Evolutionary conservation across 106 monocot genomes (phyloP).

Genomic region (Apostasia shenzhenica): DNA sequence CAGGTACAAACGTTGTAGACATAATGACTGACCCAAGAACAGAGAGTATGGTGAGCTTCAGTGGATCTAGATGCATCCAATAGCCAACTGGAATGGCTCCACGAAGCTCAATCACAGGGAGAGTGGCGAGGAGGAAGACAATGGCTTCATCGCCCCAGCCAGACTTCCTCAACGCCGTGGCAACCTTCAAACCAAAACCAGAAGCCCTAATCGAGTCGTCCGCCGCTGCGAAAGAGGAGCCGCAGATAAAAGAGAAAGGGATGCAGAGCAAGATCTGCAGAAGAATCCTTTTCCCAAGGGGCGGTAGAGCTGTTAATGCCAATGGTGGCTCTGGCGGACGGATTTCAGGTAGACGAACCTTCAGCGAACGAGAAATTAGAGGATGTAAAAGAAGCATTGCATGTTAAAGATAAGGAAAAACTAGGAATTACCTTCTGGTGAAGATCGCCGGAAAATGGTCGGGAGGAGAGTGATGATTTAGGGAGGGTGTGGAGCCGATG

Average conservation of each 20-base stretch:
- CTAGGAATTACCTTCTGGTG: not conserved
- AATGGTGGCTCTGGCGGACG: not conserved
- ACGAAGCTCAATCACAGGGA: constrained; percentile 91
- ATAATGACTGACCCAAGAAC: constrained; percentile 59
- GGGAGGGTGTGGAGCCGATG: not conserved
- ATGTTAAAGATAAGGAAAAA: not conserved
- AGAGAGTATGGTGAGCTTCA: constrained; percentile 56
- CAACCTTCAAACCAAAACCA: constrained; percentile 71
- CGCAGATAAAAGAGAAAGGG: not conserved
- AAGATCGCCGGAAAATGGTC: not conserved
- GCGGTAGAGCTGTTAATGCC: not conserved
- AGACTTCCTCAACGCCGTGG: constrained; percentile 41
- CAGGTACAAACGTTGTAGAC: too few relatives aligned
- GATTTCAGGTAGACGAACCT: not conserved
- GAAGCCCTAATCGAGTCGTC: constrained; percentile 72
- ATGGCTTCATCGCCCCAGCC: constrained; percentile 87
- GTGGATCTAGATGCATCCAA: constrained; percentile 83
- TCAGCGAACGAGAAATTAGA: not conserved
- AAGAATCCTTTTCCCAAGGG: not conserved
- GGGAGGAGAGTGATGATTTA: not conserved
- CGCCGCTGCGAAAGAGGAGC: constrained; percentile 11
- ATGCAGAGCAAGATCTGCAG: not conserved
- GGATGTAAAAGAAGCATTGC: not conserved
- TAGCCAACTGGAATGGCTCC: constrained; percentile 97
- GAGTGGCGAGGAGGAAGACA: constrained; percentile 72